Conservation (phyloP, 2,329 filamentous ascomycete species). For the Ophiocordyceps robertsii region DNA sequence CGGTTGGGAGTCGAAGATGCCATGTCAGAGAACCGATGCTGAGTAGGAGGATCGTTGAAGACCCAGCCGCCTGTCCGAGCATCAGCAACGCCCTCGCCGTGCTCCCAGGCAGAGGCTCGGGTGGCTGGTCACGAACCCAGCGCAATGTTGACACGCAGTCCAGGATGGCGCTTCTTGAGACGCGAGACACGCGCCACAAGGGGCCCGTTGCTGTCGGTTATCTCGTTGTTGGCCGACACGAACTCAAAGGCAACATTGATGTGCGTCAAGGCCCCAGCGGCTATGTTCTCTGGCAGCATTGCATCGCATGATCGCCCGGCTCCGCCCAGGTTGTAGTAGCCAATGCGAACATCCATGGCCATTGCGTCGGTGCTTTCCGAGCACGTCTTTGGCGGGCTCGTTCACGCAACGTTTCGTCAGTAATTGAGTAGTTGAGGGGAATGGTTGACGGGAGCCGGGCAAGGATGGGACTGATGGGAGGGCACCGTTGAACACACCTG, state of each 20-base stretch:
- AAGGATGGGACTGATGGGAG: no score
- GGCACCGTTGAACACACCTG: no score
- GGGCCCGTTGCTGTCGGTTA: no score
- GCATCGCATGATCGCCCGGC: neutral
- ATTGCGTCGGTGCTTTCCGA: neutral
- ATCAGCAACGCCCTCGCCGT: no score
- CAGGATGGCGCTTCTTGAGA: neutral
- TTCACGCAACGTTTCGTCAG: no score
- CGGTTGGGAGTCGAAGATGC: conserved; percentile 4
- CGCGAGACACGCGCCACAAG: neutral
- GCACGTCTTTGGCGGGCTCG: neutral
- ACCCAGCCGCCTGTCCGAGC: conserved; percentile 24
- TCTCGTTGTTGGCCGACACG: neutral
- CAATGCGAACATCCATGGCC: neutral
- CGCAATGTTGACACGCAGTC: conserved; percentile 16
- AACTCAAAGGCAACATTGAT: neutral
- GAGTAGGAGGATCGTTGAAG: conserved; percentile 15
- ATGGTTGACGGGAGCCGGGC: no score
- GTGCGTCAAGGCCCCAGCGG: neutral
- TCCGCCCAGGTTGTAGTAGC: neutral
- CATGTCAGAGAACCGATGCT: conserved; percentile 14
- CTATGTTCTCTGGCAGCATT: neutral
- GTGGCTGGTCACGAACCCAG: no score
- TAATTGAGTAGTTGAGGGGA: no score
- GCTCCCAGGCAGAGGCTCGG: no score